Conservation (phyloP, 2,329 filamentous ascomycete genomes). For the Cercospora citrullina region DNA sequence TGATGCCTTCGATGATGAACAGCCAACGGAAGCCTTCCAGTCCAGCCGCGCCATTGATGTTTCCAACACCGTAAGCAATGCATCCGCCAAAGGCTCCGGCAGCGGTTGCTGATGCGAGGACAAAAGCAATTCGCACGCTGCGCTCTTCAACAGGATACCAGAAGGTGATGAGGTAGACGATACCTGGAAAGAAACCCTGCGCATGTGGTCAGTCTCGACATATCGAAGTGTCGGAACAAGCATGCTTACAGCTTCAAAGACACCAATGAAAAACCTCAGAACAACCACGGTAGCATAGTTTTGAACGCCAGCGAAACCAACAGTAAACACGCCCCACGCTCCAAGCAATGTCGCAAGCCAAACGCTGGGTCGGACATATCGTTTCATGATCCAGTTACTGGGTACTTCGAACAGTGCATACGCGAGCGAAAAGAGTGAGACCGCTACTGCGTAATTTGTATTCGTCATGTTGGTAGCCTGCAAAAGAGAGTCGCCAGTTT, state of each 20-base stretch:
- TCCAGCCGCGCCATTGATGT: conserved; percentile 44
- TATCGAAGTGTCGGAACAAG: not conserved
- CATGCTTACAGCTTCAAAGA: conserved; percentile 39
- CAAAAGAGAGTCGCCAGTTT: conserved; percentile 62
- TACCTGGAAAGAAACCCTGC: conserved; percentile 40
- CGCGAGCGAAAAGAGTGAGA: conserved; percentile 39
- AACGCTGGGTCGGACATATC: conserved; percentile 41
- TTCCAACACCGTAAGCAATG: conserved; percentile 64
- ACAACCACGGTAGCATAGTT: conserved; percentile 39
- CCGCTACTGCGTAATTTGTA: conserved; percentile 56
- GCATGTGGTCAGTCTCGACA: not conserved
- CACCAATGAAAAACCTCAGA: conserved; percentile 41
- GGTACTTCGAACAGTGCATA: conserved; percentile 39
- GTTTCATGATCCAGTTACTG: conserved; percentile 46
- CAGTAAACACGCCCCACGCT: conserved; percentile 43
- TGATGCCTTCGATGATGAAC: conserved; percentile 34
- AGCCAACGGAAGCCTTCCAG: conserved; percentile 51
- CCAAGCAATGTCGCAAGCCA: conserved; percentile 44
- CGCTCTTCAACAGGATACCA: conserved; percentile 59
- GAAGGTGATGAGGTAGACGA: conserved; percentile 42
- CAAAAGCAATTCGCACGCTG: conserved; percentile 58
- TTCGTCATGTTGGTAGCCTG: conserved; percentile 61
- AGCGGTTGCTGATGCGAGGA: conserved; percentile 57
- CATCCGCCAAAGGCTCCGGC: conserved; percentile 56
- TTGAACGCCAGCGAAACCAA: conserved; percentile 41